These are phyloP conservation scores for Curvularia spicifera DNA, from an alignment of 2,329 filamentous ascomycete species.

Conservation along the genomic window DNA sequence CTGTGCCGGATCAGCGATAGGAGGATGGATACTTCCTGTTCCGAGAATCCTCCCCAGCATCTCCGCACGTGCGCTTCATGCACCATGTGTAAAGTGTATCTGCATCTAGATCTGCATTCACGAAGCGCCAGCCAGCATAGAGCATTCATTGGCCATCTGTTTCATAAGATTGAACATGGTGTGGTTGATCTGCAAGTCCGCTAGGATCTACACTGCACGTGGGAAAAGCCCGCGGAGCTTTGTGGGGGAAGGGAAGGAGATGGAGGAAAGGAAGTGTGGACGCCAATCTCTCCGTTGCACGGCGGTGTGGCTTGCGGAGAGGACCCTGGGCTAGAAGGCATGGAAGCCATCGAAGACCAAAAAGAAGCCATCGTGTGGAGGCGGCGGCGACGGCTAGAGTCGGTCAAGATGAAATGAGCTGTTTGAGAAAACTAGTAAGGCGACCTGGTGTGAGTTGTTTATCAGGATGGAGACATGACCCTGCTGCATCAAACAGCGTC, in stretches of 20 bases:
- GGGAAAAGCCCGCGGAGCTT: conserved; percentile 11
- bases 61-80: conserved; percentile 4
- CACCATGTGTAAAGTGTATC: not conserved
- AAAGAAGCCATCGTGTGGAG: conserved; percentile 5
- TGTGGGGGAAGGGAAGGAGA: conserved; percentile 20
- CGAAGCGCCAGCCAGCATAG: not conserved
- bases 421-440: conserved; percentile 1
- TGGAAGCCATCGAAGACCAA: conserved; percentile 10
- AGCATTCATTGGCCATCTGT: conserved; percentile 7
- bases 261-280: conserved; percentile 2
- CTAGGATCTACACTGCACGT: conserved; percentile 22
- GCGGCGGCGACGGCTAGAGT: conserved; percentile 6
- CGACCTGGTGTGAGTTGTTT: conserved; percentile 13
- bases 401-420: conserved; percentile 14
- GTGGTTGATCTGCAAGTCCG: conserved; percentile 20
- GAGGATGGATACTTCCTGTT: conserved; percentile 14
- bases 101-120: not conserved
- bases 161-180: conserved; percentile 4
- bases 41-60: conserved; percentile 11
- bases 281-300: conserved; percentile 19
- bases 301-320: conserved; percentile 16
- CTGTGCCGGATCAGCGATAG: not conserved
- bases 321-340: conserved; percentile 21
- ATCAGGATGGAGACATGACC: conserved; percentile 8
- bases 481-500: conserved; percentile 14